Conservation (phyloP, 257 asterid species). For the Euphrasia confusa region DNA sequence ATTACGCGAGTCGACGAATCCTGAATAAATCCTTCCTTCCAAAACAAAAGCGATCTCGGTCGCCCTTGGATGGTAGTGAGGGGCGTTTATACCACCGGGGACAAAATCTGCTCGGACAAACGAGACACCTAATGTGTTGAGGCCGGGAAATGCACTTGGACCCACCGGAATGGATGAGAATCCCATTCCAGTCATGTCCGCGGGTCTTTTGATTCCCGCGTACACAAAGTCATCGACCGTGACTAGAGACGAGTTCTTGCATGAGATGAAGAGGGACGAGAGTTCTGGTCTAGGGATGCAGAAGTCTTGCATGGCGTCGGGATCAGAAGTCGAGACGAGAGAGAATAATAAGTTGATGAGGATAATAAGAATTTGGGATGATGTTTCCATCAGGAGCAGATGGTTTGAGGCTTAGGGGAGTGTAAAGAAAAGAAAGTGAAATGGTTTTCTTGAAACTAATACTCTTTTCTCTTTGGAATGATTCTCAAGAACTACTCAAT, state of each 20-base stretch:
- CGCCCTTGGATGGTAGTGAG: conserved; percentile 78
- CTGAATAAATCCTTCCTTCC: conserved; percentile 65
- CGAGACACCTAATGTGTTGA: conserved; percentile 68
- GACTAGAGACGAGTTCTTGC: conserved; percentile 64
- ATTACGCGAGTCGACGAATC: conserved; percentile 64
- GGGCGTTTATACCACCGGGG: conserved; percentile 54
- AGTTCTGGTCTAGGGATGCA: conserved; percentile 63
- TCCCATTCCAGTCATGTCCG: conserved; percentile 39
- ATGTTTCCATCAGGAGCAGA: conserved; percentile 25
- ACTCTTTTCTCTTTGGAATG: conserved; percentile 12
- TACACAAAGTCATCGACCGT: conserved; percentile 60
- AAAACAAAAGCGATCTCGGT: conserved; percentile 67
- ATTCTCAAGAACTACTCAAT: neutral
- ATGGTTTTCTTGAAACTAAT: conserved; percentile 15
- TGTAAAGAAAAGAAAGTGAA: neutral
- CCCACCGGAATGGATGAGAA: conserved; percentile 61
- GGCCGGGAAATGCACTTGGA: conserved; percentile 59
- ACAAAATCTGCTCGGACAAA: conserved; percentile 70
- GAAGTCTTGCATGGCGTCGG: conserved; percentile 63
- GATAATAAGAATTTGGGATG: conserved; percentile 29
- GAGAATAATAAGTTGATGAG: conserved; percentile 14
- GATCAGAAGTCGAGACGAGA: conserved; percentile 46
- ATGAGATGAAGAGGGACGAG: conserved; percentile 46
- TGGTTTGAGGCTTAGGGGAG: conserved; percentile 10
- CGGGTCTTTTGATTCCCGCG: conserved; percentile 44